phyloP scores from a whole-genome alignment of 352 stramenopile genomes.

The Plasmopara muralis region DNA sequence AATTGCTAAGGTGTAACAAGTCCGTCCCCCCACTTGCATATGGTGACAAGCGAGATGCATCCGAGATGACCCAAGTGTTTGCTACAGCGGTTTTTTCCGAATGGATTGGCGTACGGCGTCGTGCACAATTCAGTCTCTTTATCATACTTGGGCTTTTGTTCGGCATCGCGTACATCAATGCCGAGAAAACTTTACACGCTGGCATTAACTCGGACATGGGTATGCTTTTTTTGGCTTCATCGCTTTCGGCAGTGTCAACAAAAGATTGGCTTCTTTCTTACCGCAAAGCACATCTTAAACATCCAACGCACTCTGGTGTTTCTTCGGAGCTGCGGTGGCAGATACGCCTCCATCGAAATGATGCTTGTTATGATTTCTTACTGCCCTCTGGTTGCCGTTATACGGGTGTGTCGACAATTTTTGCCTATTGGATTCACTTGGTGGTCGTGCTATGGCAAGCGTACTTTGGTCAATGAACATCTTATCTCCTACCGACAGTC shows the following conservation, averaged over 20 bases:
- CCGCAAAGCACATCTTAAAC: slow-evolving; percentile 68
- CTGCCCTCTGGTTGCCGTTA: slow-evolving; percentile 17
- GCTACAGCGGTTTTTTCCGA: slow-evolving; percentile 38
- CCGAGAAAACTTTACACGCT: slow-evolving; percentile 16
- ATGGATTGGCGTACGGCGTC: slow-evolving; percentile 70
- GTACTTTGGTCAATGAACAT: slow-evolving; percentile 25
- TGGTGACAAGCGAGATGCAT: slow-evolving; percentile 27
- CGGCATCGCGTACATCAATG: slow-evolving; percentile 18
- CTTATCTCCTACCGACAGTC: slow-evolving; percentile 28
- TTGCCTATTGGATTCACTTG: slow-evolving; percentile 15
- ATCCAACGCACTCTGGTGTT: slow-evolving; percentile 24
- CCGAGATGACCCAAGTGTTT: slow-evolving; percentile 26
- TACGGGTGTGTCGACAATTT: slow-evolving; percentile 9
- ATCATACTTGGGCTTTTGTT: slow-evolving; percentile 19
- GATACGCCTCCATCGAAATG: slow-evolving; percentile 38
- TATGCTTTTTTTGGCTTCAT: slow-evolving; percentile 74
- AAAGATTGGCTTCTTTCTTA: slow-evolving; percentile 81
- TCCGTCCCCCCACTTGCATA: slow-evolving; percentile 22
- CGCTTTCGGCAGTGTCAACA: slow-evolving; percentile 50
- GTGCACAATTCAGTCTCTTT: slow-evolving; percentile 26
- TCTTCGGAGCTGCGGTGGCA: slow-evolving; percentile 10
- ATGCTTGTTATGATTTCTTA: slow-evolving; percentile 15
- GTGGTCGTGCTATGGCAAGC: slow-evolving; percentile 17
- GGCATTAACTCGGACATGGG: slow-evolving; percentile 26
- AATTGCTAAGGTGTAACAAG: slow-evolving; percentile 24